Evolutionary conservation across 257 asterid genomes (phyloP), one percentile per base, ranked within the genome.

Genomic region (Scutellaria minor): DNA sequence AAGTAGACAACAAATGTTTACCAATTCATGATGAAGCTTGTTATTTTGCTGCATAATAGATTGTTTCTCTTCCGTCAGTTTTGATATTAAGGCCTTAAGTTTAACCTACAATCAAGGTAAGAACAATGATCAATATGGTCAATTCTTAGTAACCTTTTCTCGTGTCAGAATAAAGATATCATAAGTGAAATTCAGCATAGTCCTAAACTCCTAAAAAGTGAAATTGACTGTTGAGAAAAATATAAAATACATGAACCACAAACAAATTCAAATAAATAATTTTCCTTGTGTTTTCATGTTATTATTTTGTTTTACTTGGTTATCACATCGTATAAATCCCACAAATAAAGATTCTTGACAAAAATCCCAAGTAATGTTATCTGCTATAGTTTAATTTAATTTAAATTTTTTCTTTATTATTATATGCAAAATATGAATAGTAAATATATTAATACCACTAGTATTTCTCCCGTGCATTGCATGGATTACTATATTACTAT

Each of bases 11-110:
- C 48, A 73, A 75, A 67, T 46, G 63, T 13, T 73, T 83, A 85
- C 90, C 86, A 85, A 77, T 76, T 85, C 90, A 52, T 83, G 96
- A 79, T 84, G 95, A 80, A 95, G 96, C 84, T 83, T 87, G 73
- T 71, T 89, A 77, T 80, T 92, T 85, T 83, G 95, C 88, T 83
- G 90, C 57, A 90, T 52, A 50, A 82, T 89, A 72, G 80, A 66
- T 60, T 78, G 83, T 71, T 86, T 92, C 89, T 95, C 99, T 65
- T 86, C 96, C 13, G 87, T 85, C 81, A 95, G 85, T 92, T 85
- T 92, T 42, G 92, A 79, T 74, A 95, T 76, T 64, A 90, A 82
- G 83, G 89, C 87, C 81, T 86, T 95, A 31, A 31, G 37, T 31
- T 31, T 31, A 27, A 77, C 88, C 99, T 90, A 83, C 71, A 87